Evolutionary conservation across 148 eudicot genomes (phyloP).

Genomic region (Selenicereus undatus): DNA sequence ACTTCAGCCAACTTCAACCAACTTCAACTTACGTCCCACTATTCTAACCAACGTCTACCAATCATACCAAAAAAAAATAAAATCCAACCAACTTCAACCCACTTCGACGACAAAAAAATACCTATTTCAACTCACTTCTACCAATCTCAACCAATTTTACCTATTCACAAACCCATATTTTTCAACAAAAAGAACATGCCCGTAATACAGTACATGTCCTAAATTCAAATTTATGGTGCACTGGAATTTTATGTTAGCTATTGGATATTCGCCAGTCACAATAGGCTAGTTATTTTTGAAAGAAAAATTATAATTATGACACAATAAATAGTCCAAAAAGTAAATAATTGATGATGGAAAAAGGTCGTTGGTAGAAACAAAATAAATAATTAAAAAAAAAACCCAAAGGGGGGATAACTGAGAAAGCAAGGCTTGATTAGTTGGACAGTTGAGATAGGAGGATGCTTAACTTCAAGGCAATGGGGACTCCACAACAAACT

Average conservation of each 20-base stretch:
- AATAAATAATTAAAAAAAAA: neutral
- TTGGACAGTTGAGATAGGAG: slow-evolving; percentile 40
- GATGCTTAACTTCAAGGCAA: slow-evolving; percentile 95
- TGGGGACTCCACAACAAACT: slow-evolving; percentile 87
- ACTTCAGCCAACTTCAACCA: too few species aligned
- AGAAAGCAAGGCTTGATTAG: slow-evolving; percentile 37
- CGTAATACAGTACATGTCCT: neutral
- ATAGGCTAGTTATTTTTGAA: neutral
- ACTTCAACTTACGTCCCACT: too few species aligned
- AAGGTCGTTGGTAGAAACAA: slow-evolving; percentile 15
- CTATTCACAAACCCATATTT: too few species aligned
- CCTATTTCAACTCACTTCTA: too few species aligned
- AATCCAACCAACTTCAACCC: too few species aligned
- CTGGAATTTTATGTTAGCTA: neutral
- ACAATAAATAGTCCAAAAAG: neutral
- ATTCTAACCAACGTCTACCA: too few species aligned
- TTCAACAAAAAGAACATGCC: too few species aligned
- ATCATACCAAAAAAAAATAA: too few species aligned
- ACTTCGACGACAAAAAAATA: too few species aligned
- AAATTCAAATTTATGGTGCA: neutral
- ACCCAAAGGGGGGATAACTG: slow-evolving; percentile 12
- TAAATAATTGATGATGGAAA: neutral
- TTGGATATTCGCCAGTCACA: neutral
- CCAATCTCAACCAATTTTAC: too few species aligned
- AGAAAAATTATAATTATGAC: neutral